These are phyloP conservation scores for Aphanoascus verrucosus DNA, from an alignment of 2,329 filamentous ascomycete genomes.

Conservation along the genomic window DNA sequence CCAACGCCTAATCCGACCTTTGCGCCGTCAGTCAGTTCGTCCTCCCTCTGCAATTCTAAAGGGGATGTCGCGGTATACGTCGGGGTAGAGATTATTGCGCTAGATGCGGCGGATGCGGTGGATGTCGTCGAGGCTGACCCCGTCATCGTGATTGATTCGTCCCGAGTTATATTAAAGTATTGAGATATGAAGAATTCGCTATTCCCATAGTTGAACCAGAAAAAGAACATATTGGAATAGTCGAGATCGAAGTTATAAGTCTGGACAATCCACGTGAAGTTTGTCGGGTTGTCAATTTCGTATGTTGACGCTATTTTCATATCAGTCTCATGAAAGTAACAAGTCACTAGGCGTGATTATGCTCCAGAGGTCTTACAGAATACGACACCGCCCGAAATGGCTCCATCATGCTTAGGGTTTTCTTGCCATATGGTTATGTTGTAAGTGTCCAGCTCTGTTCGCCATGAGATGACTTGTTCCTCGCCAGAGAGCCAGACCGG, in stretches of 20 bases:
- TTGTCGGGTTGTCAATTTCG: neutral
- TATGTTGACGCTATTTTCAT: neutral
- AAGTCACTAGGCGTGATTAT: too few relatives aligned
- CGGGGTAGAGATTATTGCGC: neutral
- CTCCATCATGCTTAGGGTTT: neutral
- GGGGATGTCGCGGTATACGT: neutral
- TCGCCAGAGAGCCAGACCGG: neutral
- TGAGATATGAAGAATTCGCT: slow-evolving; percentile 1
- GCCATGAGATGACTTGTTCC: neutral
- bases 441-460: neutral
- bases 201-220: slow-evolving; percentile 5
- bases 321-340: neutral
- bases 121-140: neutral
- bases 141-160: neutral
- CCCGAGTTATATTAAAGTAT: slow-evolving; percentile 11
- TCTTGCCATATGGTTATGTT: slow-evolving; percentile 4
- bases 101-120: neutral
- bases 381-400: neutral
- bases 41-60: neutral
- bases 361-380: neutral
- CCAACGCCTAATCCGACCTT: slow-evolving; percentile 3
- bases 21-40: neutral
- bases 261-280: slow-evolving; percentile 12
- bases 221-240: slow-evolving; percentile 11
- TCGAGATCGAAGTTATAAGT: slow-evolving; percentile 4